These are phyloP conservation scores for Dictyostelium purpureum DNA, from an alignment of 78 protist genomes.

Conservation along the genomic window DNA sequence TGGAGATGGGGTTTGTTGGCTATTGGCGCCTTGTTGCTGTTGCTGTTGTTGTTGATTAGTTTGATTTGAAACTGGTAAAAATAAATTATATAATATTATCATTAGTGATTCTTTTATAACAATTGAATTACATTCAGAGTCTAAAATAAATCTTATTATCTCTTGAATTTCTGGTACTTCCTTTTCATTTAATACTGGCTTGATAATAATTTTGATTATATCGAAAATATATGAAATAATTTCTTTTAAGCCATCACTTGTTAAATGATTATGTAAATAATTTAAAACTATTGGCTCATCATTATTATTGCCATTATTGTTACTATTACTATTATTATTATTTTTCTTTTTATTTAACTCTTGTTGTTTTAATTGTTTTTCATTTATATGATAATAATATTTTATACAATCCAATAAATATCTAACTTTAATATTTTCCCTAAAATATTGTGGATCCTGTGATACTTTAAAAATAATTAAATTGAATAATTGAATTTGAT, in stretches of 20 bases:
- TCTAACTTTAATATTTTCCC: slow-evolving; percentile 44
- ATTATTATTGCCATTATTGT: neutral
- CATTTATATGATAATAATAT: slow-evolving; percentile 15
- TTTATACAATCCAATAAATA: slow-evolving; percentile 39
- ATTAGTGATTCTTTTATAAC: slow-evolving; percentile 34
- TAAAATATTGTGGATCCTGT: slow-evolving; percentile 7
- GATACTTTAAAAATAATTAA: slow-evolving; percentile 21
- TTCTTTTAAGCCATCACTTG: slow-evolving; percentile 2
- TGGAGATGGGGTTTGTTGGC: neutral
- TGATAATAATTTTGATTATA: slow-evolving; percentile 35
- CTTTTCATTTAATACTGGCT: slow-evolving; percentile 3
- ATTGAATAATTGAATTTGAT: slow-evolving; percentile 29
- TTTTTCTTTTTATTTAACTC: neutral
- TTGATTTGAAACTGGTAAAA: neutral
- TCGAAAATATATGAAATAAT: slow-evolving; percentile 49
- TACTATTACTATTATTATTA: neutral
- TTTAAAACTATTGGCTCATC: neutral
- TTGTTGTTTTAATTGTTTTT: neutral
- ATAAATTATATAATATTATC: slow-evolving; percentile 25
- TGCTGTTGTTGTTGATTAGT: neutral
- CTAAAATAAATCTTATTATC: slow-evolving; percentile 34
- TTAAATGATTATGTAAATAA: neutral
- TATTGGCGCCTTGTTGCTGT: neutral
- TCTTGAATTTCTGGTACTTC: slow-evolving; percentile 54
- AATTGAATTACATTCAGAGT: slow-evolving; percentile 22